Conservation (phyloP, 2,329 filamentous ascomycete species). For the Verticillium tricorpus region DNA sequence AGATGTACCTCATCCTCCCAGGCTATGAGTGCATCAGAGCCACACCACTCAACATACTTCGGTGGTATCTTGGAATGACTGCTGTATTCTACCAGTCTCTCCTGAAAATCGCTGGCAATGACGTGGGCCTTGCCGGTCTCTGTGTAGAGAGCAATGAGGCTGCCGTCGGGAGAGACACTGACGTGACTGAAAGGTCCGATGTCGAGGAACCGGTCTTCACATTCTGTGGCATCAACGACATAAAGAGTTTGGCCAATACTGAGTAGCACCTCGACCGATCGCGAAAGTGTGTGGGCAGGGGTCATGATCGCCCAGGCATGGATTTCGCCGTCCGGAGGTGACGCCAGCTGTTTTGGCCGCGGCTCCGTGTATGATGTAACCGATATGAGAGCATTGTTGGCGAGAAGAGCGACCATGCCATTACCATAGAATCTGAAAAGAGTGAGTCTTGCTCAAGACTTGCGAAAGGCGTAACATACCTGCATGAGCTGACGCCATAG, state of each 20-base stretch:
- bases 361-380: conserved; percentile 92
- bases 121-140: conserved; percentile 83
- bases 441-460: not conserved
- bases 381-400: conserved; percentile 80
- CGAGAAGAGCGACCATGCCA: conserved; percentile 88
- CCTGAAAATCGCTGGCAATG: conserved; percentile 92
- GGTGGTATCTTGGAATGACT: conserved; percentile 81
- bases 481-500: conserved; percentile 80
- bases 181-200: conserved; percentile 91
- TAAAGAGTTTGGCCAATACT: conserved; percentile 82
- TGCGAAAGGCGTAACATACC: conserved; percentile 28
- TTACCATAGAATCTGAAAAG: conserved; percentile 66
- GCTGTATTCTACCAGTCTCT: conserved; percentile 85
- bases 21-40: conserved; percentile 87
- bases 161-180: conserved; percentile 84
- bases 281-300: conserved; percentile 81
- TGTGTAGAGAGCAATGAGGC: conserved; percentile 83
- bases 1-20: conserved; percentile 98
- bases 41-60: conserved; percentile 91
- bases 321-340: conserved; percentile 71
- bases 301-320: conserved; percentile 87
- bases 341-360: conserved; percentile 75
- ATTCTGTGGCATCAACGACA: conserved; percentile 82
- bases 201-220: conserved; percentile 85
- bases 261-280: conserved; percentile 87